Evolutionary conservation across 768 basidiomycete genomes (phyloP).

Genomic region (Clavaria fumosa): DNA sequence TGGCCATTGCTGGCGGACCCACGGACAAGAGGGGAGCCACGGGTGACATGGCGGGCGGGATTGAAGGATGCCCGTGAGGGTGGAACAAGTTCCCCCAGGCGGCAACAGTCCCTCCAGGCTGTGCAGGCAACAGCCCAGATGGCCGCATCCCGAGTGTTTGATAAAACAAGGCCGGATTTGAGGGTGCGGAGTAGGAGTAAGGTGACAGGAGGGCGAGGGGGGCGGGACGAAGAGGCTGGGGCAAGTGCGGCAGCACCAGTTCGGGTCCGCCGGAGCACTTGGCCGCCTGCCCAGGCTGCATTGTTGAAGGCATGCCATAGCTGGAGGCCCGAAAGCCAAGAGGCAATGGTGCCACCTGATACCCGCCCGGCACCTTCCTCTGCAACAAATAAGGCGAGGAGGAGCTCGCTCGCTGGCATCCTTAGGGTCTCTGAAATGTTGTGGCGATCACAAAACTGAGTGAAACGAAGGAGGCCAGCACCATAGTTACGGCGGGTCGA

Average conservation of each 20-base stretch:
- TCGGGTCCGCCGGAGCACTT: slow-evolving; percentile 2
- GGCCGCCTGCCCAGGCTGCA: no score
- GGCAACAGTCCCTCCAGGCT: slow-evolving; percentile 18
- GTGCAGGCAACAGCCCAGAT: no score
- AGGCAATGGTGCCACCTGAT: no score
- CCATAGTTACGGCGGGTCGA: slow-evolving; percentile 16
- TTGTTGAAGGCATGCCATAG: no score
- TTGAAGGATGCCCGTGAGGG: slow-evolving; percentile 8
- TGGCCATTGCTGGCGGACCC: no score
- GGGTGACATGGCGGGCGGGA: slow-evolving; percentile 9
- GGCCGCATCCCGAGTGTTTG: slow-evolving; percentile 16
- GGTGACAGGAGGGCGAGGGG: slow-evolving; percentile 7
- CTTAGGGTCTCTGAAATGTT: slow-evolving; percentile 12
- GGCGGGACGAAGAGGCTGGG: slow-evolving; percentile 9
- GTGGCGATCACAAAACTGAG: no score
- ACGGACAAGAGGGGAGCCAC: no score
- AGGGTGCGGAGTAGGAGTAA: no score
- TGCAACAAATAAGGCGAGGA: slow-evolving; percentile 18
- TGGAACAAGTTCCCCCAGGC: slow-evolving; percentile 16
- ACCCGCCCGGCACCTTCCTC: no score
- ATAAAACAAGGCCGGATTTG: no score
- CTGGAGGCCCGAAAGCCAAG: no score
- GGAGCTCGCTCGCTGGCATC: slow-evolving; percentile 17
- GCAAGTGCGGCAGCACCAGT: slow-evolving; percentile 11
- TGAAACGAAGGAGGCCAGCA: slow-evolving; percentile 19